Evolutionary conservation across 352 stramenopile genomes (phyloP).

Genomic region (Phytophthora pistaciae): DNA sequence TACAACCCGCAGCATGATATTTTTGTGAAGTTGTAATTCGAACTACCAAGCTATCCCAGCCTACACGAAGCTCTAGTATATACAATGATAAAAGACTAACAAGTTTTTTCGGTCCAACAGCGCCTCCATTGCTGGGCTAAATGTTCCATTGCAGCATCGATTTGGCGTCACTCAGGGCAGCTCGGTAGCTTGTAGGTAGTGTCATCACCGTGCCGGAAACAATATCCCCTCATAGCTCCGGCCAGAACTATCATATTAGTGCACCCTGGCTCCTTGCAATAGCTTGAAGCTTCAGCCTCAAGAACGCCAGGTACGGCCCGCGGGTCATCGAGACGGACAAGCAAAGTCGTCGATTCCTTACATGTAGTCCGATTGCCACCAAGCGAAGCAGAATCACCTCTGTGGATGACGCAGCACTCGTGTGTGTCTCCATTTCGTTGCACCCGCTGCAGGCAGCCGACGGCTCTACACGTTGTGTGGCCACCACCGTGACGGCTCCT

Average conservation of each 20-base stretch:
- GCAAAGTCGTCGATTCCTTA: not conserved
- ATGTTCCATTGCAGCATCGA: no score
- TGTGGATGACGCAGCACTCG: constrained; percentile 5
- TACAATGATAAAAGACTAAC: no score
- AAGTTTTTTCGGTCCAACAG: no score
- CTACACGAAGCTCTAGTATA: no score
- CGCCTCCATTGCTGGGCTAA: no score
- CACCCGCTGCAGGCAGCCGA: constrained; percentile 1
- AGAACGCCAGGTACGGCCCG: not conserved
- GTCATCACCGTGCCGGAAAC: no score
- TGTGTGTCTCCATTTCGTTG: constrained; percentile 1
- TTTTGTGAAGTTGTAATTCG: no score
- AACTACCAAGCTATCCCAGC: no score
- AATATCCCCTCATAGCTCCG: no score
- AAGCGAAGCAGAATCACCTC: not conserved
- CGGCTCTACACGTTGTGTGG: not conserved
- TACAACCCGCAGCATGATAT: no score
- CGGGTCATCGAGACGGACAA: not conserved
- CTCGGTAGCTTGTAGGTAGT: no score
- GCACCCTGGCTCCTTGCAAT: not conserved
- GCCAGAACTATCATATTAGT: not conserved
- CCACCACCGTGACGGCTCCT: not conserved
- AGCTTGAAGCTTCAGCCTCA: not conserved
- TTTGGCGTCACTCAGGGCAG: no score
- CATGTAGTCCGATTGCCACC: not conserved